Evolutionary conservation across 331 rosid species (phyloP).

Genomic region (Erythrophleum ivorense): DNA sequence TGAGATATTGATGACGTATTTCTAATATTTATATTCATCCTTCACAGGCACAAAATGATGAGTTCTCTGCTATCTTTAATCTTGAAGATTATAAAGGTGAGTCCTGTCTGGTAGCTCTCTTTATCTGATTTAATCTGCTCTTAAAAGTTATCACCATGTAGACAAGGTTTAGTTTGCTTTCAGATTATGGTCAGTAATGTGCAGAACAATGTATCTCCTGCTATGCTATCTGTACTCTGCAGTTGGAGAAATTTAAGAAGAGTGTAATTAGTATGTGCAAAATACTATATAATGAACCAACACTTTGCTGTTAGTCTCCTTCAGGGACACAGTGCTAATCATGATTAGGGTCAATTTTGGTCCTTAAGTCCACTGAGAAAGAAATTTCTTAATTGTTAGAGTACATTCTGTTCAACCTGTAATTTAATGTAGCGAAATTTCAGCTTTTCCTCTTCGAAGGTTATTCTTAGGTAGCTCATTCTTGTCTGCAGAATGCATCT

Average conservation of each 20-base stretch:
- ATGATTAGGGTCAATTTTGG: neutral
- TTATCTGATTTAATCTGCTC: neutral
- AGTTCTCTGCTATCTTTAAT: conserved; percentile 78
- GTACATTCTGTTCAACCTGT: neutral
- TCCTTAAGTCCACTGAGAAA: neutral
- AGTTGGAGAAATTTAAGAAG: neutral
- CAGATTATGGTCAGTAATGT: neutral
- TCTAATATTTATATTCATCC: conserved; percentile 43
- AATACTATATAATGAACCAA: neutral
- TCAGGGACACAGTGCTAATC: neutral
- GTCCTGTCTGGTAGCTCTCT: conserved; percentile 19
- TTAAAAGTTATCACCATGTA: conserved; percentile 3
- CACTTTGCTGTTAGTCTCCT: neutral
- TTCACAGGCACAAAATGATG: conserved; percentile 88
- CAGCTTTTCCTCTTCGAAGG: conserved; percentile 8
- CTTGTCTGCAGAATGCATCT: conserved; percentile 18
- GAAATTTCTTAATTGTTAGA: conserved; percentile 13
- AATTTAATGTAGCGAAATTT: neutral
- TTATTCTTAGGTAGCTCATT: neutral
- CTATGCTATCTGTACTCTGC: neutral
- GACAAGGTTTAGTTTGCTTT: conserved; percentile 18
- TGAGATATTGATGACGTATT: conserved; percentile 19
- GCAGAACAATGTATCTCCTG: neutral
- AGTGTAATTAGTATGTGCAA: neutral
- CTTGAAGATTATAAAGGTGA: conserved; percentile 97